These are phyloP conservation scores for Trichocladium uniseriatum DNA, from an alignment of 495 filamentous ascomycete genomes.

Conservation along the genomic window DNA sequence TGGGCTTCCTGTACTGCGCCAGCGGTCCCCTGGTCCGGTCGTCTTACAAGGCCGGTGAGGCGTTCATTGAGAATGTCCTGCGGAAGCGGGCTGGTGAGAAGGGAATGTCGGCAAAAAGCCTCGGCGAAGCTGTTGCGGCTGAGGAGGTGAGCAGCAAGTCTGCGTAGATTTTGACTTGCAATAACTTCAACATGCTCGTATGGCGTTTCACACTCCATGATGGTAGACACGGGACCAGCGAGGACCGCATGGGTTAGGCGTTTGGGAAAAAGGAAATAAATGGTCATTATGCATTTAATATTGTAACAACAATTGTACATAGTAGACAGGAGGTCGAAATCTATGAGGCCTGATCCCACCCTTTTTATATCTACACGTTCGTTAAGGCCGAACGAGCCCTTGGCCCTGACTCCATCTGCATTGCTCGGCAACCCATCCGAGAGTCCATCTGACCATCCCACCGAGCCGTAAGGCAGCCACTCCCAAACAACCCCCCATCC, in stretches of 20 bases:
- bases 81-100: constrained; percentile 64
- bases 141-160: constrained; percentile 15
- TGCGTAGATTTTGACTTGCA: constrained; percentile 1
- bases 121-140: constrained; percentile 18
- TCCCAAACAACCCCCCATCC: not conserved
- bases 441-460: not conserved
- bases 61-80: constrained; percentile 96
- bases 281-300: constrained; percentile 12
- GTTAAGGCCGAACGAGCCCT: not conserved
- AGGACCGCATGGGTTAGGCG: constrained; percentile 11
- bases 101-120: constrained; percentile 12
- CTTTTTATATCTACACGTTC: not conserved
- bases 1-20: constrained; percentile 96
- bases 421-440: not conserved
- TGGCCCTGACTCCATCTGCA: not conserved
- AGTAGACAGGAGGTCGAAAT: not conserved
- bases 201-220: constrained; percentile 10
- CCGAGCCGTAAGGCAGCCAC: not conserved
- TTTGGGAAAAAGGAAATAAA: not conserved
- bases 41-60: constrained; percentile 95
- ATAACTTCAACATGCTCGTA: constrained; percentile 10
- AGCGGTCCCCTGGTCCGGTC: constrained; percentile 87
- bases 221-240: constrained; percentile 1
- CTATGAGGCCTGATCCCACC: constrained; percentile 5
- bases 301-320: constrained; percentile 23